These are phyloP conservation scores for Kodamaea hsintzibuensis DNA, from an alignment of 805 yeast genomes.

Conservation along the genomic window DNA sequence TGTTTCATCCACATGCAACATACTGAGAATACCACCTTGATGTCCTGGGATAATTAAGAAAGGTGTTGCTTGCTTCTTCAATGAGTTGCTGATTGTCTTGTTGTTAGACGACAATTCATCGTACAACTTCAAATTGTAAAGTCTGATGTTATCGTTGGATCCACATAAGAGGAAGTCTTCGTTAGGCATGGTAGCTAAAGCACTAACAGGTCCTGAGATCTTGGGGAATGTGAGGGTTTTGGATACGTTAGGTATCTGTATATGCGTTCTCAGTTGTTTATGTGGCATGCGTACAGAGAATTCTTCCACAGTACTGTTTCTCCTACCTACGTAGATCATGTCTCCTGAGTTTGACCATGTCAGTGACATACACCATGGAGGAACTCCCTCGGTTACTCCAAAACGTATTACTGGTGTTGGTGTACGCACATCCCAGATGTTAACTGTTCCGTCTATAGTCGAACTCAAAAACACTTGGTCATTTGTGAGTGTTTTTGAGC, in stretches of 20 bases:
- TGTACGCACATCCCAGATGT: conserved; percentile 78
- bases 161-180: conserved; percentile 81
- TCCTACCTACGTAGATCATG: conserved; percentile 76
- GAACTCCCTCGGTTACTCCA: conserved; percentile 62
- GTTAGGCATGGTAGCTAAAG: conserved; percentile 78
- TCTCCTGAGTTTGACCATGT: conserved; percentile 89
- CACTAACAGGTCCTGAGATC: conserved; percentile 88
- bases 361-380: conserved; percentile 94
- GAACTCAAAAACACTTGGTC: conserved; percentile 71
- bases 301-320: conserved; percentile 86
- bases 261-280: conserved; percentile 18
- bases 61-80: conserved; percentile 57
- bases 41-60: conserved; percentile 94
- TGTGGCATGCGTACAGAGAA: conserved; percentile 62
- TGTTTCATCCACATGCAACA: conserved; percentile 79
- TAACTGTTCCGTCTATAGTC: conserved; percentile 77
- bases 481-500: conserved; percentile 26
- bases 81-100: conserved; percentile 12
- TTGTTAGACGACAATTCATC: conserved; percentile 28
- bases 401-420: conserved; percentile 47
- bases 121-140: conserved; percentile 68
- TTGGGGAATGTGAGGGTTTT: conserved; percentile 73
- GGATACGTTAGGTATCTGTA: conserved; percentile 47
- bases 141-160: conserved; percentile 83
- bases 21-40: conserved; percentile 86